Conservation (phyloP, 2,329 filamentous ascomycete species). For the Cytospora paraplurivora region DNA sequence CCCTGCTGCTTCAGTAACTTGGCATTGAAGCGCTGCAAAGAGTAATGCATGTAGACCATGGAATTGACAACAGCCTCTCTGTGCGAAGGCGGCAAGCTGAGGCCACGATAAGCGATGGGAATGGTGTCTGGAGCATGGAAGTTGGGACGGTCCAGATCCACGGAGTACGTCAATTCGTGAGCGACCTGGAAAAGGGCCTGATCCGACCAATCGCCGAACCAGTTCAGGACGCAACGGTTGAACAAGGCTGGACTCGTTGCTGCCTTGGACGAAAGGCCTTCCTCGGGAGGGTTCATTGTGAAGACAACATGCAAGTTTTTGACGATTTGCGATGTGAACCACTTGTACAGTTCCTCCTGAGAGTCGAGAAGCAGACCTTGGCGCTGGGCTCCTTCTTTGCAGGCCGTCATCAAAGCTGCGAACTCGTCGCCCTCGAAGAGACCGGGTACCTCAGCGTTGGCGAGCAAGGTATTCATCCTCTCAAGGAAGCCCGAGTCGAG, state of each 20-base stretch:
- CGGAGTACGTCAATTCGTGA: constrained; percentile 91
- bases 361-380: constrained; percentile 95
- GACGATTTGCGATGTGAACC: constrained; percentile 99
- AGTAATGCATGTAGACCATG: constrained; percentile 99
- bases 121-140: constrained; percentile 89
- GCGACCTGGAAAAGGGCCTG: constrained; percentile 98
- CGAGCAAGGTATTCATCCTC: constrained; percentile 97
- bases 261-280: constrained; percentile 91
- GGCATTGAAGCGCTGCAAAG: constrained; percentile 83
- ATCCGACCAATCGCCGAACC: constrained; percentile 99
- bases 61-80: constrained; percentile 92
- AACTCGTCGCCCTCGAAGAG: constrained; percentile 99
- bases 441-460: constrained; percentile 98
- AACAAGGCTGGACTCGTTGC: constrained; percentile 97
- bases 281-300: constrained; percentile 98
- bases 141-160: constrained; percentile 87
- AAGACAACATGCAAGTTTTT: constrained; percentile 99
- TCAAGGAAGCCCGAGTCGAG: constrained; percentile 98
- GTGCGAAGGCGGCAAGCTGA: constrained; percentile 83
- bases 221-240: constrained; percentile 99
- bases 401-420: constrained; percentile 97
- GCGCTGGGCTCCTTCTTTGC: constrained; percentile 95
- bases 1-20: constrained; percentile 90
- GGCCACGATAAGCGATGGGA: constrained; percentile 85
- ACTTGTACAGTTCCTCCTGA: constrained; percentile 99